Evolutionary conservation across 1,284 basidiomycete genomes (phyloP), one percentile per base, ranked within the genome.

Genomic region (Naganishia cerealis): DNA sequence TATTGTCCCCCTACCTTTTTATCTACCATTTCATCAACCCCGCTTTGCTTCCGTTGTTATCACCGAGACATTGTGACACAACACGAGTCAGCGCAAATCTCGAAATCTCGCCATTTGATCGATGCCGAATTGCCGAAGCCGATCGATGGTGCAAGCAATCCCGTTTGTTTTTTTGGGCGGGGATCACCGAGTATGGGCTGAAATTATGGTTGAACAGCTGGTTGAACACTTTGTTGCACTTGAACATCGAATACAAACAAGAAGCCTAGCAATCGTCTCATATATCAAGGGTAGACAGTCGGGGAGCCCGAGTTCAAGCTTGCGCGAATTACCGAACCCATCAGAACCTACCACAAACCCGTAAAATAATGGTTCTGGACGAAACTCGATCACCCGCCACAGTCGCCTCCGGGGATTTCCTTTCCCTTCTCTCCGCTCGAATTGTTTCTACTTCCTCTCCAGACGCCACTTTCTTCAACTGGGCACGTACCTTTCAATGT

Each of bases 401-500:
- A 26, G 42, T 63, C 38, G 61, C 50, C 50, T 40, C 61, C 16
- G 2, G 12, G 2, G 61, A 63, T 18, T 63, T 63, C 39, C 24
- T 50, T 39, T 54, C 36, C 61, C 50, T 63, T 18, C n/a, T 63
- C 26, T 40, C 50, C 12, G 10, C 33, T 15, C 53, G 61, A 39
- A 40, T 53, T 24, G 50, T 63, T 7, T 50, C 61, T 38, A 42
- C 36, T 50, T 63, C 61, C 13, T 63, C 61, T 24, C 50, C 61
- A 26, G 29, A 54, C 40, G 61, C 61, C 9, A 63, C 50, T 10
- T 84, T 85, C 70, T 74, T 75, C 13, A 86, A 85, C 73, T 86
- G 85, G 85, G 84, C 83, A 4, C 78, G 80, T 40, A 84, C 84
- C 6, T 85, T 84, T 71, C 67, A 75, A 40, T 81, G 80, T 70